Base-by-base conservation (phyloP, 1,284 basidiomycete genomes). In the Lentinula novae-zelandiae region DNA sequence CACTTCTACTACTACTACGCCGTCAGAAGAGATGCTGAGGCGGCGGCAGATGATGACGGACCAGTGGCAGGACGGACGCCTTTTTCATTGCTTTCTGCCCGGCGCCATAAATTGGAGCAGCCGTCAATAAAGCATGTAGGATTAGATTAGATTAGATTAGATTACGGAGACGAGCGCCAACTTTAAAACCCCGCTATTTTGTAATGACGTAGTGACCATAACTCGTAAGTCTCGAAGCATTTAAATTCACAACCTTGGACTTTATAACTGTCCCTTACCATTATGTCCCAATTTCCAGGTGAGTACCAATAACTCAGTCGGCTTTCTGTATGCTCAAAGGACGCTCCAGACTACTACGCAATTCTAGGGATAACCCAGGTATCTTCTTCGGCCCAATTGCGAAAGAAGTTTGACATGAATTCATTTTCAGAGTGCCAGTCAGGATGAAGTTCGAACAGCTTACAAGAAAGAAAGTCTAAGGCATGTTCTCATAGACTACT, bases 401-500 rank as follows among this genome's bases (percentile, higher is more conserved):
- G 6, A 27, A 27, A 27, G 27, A 27, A 27, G 27, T 27, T 27
- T 3, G 3, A 27, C 3, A 27, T 27, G 27, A 27, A 27, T 27
- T 3, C 27, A 27, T 27, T 4, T 27, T 9, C 79, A 79, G 65
- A 80, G 77, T 62, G 89, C 91, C 1, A 83, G 85, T 0, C 73
- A 81, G 17, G 89, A 93, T 38, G 89, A 95, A 61, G 81, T 96
- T 63, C 82, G 87, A 57, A 83, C 87, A 61, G 93, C 90, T 0
- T 96, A 96, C 78, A 93, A 89, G 76, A 87, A 81, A 65, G 90
- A 93, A 70, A 93, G 90, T 2, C 74, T 93, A 55, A 89, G 78
- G 81, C 80, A 57, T 54, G 63, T 64, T 31, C 50, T 60, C 66
- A 27, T 64, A 66, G 3, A 53, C 51, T 58, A 62, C 55, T 60